Evolutionary conservation across 2,329 filamentous ascomycete genomes (phyloP), one percentile per base, ranked within the genome.

Genomic region (Xylaria sp.): DNA sequence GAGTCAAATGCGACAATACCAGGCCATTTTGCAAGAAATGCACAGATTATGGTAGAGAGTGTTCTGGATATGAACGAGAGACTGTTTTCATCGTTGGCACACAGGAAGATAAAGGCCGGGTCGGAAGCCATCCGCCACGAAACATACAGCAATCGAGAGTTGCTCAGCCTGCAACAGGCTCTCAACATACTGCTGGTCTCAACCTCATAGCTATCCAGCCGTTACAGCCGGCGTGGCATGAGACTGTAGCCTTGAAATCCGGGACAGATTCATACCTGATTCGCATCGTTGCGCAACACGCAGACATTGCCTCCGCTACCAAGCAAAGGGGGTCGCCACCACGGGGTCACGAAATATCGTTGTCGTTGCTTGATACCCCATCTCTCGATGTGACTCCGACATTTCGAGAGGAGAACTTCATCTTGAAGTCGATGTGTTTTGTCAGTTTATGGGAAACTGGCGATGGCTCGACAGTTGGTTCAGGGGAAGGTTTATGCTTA

Each of bases 41-140:
- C 72, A 77, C 80, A 59, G 79, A 83, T 68, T 84, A 82, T 68
- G 84, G 85, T 21, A 79, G 85, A 46, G 74, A 81, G 60, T 90
- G 87, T 69, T 82, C 82, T 49, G 87, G 87, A 40, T 90, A 90
- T 73, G 82, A 87, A 70, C 79, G 84, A 40, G 83, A 88, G 70
- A 83, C 83, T 15, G 82, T 89, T 59, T 90, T 90, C 74, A 87
- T 90, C 72, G 83, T 85, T 40, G 84, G 84, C n/a, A 87, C 84
- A 2, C 78, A 77, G 38, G 77, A 84, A 61, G 81, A 80, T 62
- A 82, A 79, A 61, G 84, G 84, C 11, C 80, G 84, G 33, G 85
- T 85, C 55, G 84, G 84, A 45, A 86, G 83, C 1, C 84, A 87
- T 61, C 84, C 84, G 2, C 80, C 79, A 4, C 77, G 81, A 7